phyloP scores from a whole-genome alignment of 108 stramenopile genomes.

The Nannochloropsis salina region DNA sequence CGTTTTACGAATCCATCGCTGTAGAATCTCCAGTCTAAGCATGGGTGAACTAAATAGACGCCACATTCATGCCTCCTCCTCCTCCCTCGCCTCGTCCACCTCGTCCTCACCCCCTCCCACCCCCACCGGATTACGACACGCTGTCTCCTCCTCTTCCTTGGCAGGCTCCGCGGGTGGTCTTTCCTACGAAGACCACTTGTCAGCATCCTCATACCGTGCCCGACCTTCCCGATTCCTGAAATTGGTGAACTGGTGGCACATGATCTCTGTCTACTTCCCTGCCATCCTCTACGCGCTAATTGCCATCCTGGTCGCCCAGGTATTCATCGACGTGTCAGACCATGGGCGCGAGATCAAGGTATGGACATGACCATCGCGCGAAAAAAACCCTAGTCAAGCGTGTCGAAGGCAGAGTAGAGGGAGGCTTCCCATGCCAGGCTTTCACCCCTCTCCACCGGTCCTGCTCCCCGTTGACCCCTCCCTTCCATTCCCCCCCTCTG shows the following conservation, averaged over 20 bases:
- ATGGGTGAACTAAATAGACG: neutral
- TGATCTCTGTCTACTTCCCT: slow-evolving; percentile 18
- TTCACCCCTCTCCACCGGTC: too few species aligned
- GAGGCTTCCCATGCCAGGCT: too few species aligned
- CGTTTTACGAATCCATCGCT: too few species aligned
- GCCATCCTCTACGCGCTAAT: neutral
- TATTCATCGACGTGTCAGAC: neutral
- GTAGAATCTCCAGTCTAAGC: neutral
- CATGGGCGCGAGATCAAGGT: slow-evolving; percentile 22
- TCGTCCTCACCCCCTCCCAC: neutral
- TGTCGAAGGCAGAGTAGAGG: too few species aligned
- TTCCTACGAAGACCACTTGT: neutral
- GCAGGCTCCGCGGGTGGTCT: neutral
- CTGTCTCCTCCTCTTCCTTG: neutral
- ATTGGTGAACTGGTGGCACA: slow-evolving; percentile 27
- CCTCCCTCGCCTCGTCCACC: neutral
- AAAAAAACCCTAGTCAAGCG: neutral
- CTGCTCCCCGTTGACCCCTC: neutral
- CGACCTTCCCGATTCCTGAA: slow-evolving; percentile 25
- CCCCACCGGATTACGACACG: neutral
- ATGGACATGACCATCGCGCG: neutral
- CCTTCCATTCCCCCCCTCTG: neutral
- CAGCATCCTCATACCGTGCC: neutral
- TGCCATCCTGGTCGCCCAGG: slow-evolving; percentile 14
- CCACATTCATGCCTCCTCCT: neutral